These are phyloP conservation scores for Rhizophora mangle DNA, from an alignment of 345 rosid genomes.

Conservation along the genomic window DNA sequence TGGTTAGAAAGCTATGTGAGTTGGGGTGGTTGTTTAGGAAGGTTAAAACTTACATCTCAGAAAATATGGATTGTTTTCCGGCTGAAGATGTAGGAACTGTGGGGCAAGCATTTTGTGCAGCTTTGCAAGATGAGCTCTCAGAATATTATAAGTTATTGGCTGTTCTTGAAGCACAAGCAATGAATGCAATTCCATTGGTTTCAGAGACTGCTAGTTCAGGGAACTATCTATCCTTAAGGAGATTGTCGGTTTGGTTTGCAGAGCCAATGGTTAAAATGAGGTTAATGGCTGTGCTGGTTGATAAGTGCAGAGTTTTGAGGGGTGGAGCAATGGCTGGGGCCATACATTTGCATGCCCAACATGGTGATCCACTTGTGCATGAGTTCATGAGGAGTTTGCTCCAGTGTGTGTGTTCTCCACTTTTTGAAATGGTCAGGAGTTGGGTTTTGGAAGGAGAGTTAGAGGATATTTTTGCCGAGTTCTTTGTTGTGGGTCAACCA, in stretches of 20 bases:
- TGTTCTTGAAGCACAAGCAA: conserved; percentile 82
- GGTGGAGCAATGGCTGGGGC: conserved; percentile 98
- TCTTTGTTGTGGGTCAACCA: conserved; percentile 82
- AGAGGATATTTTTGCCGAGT: conserved; percentile 88
- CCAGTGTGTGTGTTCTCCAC: conserved; percentile 81
- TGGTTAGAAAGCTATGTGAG: conserved; percentile 85
- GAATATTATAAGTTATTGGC: conserved; percentile 87
- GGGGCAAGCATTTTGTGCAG: conserved; percentile 95
- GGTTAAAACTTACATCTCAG: conserved; percentile 69
- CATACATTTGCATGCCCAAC: conserved; percentile 94
- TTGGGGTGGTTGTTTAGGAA: conserved; percentile 95
- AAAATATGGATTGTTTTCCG: conserved; percentile 75
- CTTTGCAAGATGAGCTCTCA: conserved; percentile 84
- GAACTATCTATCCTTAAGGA: conserved; percentile 81
- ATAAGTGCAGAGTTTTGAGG: conserved; percentile 82
- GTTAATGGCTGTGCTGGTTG: conserved; percentile 95
- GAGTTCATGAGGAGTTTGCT: conserved; percentile 86
- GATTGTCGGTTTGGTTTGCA: conserved; percentile 85
- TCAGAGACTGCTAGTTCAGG: conserved; percentile 61
- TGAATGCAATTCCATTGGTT: conserved; percentile 88
- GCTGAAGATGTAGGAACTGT: conserved; percentile 87
- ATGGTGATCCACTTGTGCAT: conserved; percentile 87
- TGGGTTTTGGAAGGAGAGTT: conserved; percentile 99
- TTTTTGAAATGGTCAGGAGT: conserved; percentile 97
- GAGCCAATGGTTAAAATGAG: conserved; percentile 98